A percentile compares a stretch with the other conserved stretches of the same genome.
phyloP scores from a whole-genome alignment of 2,329 filamentous ascomycete genomes.

The Fusarium verrucosum region DNA sequence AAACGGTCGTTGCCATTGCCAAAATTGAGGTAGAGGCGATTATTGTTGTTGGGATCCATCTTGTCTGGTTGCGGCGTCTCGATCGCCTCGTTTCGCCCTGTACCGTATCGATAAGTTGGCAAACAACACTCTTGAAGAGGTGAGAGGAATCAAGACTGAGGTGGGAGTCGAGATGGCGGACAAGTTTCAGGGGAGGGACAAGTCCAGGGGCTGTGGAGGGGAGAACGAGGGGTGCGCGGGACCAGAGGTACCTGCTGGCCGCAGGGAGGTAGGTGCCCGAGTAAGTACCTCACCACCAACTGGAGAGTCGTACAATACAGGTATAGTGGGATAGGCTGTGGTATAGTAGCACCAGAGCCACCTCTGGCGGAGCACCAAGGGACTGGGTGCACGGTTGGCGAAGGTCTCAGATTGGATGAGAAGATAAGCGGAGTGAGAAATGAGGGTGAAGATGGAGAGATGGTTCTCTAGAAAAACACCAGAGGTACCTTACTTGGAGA shows the following conservation, averaged over 20 bases:
- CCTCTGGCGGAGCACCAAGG: constrained; percentile 27
- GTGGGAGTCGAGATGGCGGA: constrained; percentile 39
- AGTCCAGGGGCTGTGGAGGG: constrained; percentile 42
- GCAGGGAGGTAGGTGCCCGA: constrained; percentile 4
- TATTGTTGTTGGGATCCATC: constrained; percentile 68
- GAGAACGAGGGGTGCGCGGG: constrained; percentile 35
- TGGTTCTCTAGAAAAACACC: background rate
- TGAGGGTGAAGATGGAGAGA: background rate
- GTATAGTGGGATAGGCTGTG: too few relatives aligned
- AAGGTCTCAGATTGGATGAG: constrained; percentile 7
- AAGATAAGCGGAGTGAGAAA: background rate
- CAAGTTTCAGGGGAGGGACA: constrained; percentile 43
- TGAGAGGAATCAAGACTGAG: constrained; percentile 30
- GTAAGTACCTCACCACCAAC: background rate
- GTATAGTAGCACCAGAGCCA: constrained; percentile 29
- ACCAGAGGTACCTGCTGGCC: constrained; percentile 13
- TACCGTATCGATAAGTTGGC: constrained; percentile 32
- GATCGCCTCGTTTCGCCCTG: constrained; percentile 32
- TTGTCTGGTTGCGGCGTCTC: constrained; percentile 38
- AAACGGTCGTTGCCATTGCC: constrained; percentile 72
- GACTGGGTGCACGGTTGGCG: constrained; percentile 5
- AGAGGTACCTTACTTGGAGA: background rate
- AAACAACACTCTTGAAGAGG: constrained; percentile 10
- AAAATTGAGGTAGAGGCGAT: constrained; percentile 73
- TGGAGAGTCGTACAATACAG: background rate